Conservation (phyloP, 2,329 filamentous ascomycete genomes). For the Diaporthe citriasiana region DNA sequence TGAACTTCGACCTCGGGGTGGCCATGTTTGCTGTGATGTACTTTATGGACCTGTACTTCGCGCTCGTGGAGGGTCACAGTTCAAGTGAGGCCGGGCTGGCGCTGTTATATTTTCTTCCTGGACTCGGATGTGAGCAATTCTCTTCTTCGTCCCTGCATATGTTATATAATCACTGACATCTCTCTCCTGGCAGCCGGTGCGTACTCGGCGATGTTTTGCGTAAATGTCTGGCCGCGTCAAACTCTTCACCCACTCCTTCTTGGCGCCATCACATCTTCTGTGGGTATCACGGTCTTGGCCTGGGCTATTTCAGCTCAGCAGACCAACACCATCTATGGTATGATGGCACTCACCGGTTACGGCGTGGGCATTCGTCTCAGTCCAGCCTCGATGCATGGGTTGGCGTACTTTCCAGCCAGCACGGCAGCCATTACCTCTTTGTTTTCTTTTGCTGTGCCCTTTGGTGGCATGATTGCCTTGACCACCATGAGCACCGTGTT, state of each 20-base stretch:
- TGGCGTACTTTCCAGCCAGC: slow-evolving; percentile 71
- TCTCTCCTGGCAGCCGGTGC: slow-evolving; percentile 60
- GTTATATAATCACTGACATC: background rate
- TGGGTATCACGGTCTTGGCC: slow-evolving; percentile 70
- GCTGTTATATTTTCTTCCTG: slow-evolving; percentile 75
- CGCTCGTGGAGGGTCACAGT: slow-evolving; percentile 68
- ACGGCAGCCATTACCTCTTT: slow-evolving; percentile 72
- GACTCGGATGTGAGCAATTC: slow-evolving; percentile 64
- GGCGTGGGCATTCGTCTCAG: slow-evolving; percentile 77
- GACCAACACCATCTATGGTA: slow-evolving; percentile 69
- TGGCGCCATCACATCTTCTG: slow-evolving; percentile 68
- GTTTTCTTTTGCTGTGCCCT: slow-evolving; percentile 70
- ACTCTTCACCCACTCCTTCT: slow-evolving; percentile 72
- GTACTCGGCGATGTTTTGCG: slow-evolving; percentile 69
- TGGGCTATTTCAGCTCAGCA: slow-evolving; percentile 68
- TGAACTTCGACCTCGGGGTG: slow-evolving; percentile 73
- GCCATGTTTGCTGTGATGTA: slow-evolving; percentile 70
- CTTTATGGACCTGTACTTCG: slow-evolving; percentile 78
- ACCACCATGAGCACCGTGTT: slow-evolving; percentile 79
- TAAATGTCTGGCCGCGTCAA: slow-evolving; percentile 72
- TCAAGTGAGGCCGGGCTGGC: slow-evolving; percentile 66
- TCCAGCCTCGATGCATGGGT: slow-evolving; percentile 71
- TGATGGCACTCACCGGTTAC: slow-evolving; percentile 74
- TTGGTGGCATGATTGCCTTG: slow-evolving; percentile 75
- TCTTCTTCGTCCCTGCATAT: background rate